phyloP scores from a whole-genome alignment of 257 asterid species.

The Anisodus tanguticus region DNA sequence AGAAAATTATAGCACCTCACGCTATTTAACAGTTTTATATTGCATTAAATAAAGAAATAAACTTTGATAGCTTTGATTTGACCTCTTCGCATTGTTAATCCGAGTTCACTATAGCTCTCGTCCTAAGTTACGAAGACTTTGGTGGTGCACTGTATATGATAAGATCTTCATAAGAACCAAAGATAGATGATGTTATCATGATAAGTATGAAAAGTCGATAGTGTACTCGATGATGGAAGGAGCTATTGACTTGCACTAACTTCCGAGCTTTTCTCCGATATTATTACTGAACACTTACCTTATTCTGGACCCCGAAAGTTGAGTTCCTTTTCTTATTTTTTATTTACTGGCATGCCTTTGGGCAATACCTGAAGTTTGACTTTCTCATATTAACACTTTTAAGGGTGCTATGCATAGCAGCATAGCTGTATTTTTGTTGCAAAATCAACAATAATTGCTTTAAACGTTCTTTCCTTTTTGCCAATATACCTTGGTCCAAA shows the following conservation, averaged over 20 bases:
- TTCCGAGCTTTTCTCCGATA: background rate
- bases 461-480: background rate
- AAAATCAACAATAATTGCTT: background rate
- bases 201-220: background rate
- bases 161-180: background rate
- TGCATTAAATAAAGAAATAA: background rate
- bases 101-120: background rate
- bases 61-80: background rate
- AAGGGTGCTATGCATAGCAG: too few species aligned
- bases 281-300: background rate
- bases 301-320: background rate
- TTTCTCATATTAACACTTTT: background rate
- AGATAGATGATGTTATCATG: background rate
- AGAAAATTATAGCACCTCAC: background rate
- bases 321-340: too few species aligned
- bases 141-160: background rate
- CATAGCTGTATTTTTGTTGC: background rate
- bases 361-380: background rate
- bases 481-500: too few species aligned
- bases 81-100: background rate
- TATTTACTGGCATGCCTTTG: background rate
- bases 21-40: background rate
- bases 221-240: background rate
- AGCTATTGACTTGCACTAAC: background rate
- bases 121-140: background rate